phyloP scores from a whole-genome alignment of 768 basidiomycete genomes.

The Suillus subalutaceus region DNA sequence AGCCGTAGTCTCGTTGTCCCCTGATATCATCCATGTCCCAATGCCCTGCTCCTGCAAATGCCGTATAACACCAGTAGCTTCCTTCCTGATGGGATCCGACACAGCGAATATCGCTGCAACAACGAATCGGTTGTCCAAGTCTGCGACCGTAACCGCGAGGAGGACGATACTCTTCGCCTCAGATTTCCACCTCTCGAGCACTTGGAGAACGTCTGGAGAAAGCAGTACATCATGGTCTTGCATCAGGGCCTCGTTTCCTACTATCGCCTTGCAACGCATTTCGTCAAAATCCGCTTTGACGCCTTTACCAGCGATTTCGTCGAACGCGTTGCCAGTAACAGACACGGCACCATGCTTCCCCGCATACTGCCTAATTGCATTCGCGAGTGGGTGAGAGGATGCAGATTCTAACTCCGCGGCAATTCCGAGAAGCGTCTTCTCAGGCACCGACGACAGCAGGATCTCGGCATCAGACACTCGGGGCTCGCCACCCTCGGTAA shows the following conservation, averaged over 20 bases:
- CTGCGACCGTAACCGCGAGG: slow-evolving; percentile 44
- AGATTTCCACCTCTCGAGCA: slow-evolving; percentile 57
- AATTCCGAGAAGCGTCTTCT: slow-evolving; percentile 49
- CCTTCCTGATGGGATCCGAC: slow-evolving; percentile 61
- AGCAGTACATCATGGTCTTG: slow-evolving; percentile 45
- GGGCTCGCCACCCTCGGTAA: slow-evolving; percentile 69
- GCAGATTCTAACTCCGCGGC: slow-evolving; percentile 58
- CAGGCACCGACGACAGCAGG: slow-evolving; percentile 18
- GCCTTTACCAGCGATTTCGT: slow-evolving; percentile 72
- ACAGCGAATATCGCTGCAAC: slow-evolving; percentile 62
- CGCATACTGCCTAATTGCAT: slow-evolving; percentile 58
- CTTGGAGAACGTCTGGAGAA: slow-evolving; percentile 28
- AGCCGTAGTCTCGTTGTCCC: slow-evolving; percentile 74
- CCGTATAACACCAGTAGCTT: slow-evolving; percentile 59
- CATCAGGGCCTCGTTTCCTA: slow-evolving; percentile 76
- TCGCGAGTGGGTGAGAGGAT: slow-evolving; percentile 67
- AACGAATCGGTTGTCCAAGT: slow-evolving; percentile 23
- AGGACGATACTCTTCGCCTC: slow-evolving; percentile 75
- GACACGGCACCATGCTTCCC: slow-evolving; percentile 33
- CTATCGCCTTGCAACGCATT: slow-evolving; percentile 48
- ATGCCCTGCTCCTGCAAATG: slow-evolving; percentile 55
- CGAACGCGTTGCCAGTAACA: slow-evolving; percentile 39
- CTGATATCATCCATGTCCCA: slow-evolving; percentile 80
- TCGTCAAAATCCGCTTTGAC: slow-evolving; percentile 51
- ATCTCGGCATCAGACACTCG: slow-evolving; percentile 57